Evolutionary conservation across 73 alveolate species (phyloP).

Genomic region (Effrenium voratum): DNA sequence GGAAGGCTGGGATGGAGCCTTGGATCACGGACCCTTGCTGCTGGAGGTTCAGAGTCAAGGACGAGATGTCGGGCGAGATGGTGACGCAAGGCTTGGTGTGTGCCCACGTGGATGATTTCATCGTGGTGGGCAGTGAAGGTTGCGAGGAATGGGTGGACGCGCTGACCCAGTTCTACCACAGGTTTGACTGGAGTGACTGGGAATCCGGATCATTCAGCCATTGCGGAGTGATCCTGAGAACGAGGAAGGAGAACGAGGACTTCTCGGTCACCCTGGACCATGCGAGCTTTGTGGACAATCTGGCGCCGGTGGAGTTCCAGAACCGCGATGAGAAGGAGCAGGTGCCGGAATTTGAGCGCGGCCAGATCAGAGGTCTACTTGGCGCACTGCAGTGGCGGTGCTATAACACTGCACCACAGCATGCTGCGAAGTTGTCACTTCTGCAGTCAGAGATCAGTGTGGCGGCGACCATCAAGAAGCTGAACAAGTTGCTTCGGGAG

Average conservation of each 20-base stretch:
- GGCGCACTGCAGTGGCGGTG: slow-evolving; percentile 1
- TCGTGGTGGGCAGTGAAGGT: not conserved
- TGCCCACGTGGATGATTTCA: not conserved
- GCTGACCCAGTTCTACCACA: not conserved
- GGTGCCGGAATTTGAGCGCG: not conserved
- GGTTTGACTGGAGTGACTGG: not conserved
- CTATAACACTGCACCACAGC: not conserved
- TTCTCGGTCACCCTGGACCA: not conserved
- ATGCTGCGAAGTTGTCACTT: not conserved
- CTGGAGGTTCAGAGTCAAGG: not conserved
- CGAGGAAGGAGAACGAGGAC: not conserved
- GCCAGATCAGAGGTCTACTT: not conserved
- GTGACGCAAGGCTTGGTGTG: not conserved
- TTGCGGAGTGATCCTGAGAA: not conserved
- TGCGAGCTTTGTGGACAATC: not conserved
- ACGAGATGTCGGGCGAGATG: not conserved
- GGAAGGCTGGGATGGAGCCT: not conserved
- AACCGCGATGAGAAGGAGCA: not conserved
- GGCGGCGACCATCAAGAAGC: not conserved
- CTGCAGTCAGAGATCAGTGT: not conserved
- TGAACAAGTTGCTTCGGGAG: not conserved
- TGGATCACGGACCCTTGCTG: not conserved
- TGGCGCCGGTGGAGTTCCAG: not conserved
- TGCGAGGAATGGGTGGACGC: not conserved
- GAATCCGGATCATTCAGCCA: not conserved